These are phyloP conservation scores for Epichloe uncinata DNA, from an alignment of 2,329 filamentous ascomycete species.

Conservation along the genomic window DNA sequence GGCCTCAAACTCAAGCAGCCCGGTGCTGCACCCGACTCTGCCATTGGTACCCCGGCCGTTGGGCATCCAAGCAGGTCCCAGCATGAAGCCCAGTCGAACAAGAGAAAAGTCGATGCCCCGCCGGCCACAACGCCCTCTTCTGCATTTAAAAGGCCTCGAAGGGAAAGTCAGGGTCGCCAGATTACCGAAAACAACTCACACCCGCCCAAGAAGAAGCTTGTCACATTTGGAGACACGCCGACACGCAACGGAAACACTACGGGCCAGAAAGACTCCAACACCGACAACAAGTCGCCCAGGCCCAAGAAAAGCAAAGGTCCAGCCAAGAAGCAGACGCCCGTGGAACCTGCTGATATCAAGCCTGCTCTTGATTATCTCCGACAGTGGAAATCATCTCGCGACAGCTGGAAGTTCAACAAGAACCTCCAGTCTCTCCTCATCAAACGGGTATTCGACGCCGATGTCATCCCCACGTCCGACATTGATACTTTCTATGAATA, in stretches of 20 bases:
- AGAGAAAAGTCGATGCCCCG: constrained; percentile 27
- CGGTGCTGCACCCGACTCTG: constrained; percentile 19
- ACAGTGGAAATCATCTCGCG: constrained; percentile 57
- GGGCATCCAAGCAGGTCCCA: constrained; percentile 24
- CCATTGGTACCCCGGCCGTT: constrained; percentile 19
- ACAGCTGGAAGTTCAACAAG: constrained; percentile 92
- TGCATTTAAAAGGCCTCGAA: constrained; percentile 22
- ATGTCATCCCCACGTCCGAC: constrained; percentile 56
- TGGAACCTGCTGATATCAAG: constrained; percentile 33
- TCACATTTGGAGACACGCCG: constrained; percentile 33
- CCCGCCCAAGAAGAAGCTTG: constrained; percentile 31
- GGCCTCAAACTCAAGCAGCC: constrained; percentile 46
- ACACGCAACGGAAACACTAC: constrained; percentile 19
- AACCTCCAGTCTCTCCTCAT: constrained; percentile 76
- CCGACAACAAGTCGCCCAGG: constrained; percentile 20
- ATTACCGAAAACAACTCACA: constrained; percentile 14
- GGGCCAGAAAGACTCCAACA: constrained; percentile 9
- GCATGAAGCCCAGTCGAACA: constrained; percentile 20
- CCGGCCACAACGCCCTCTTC: constrained; percentile 16
- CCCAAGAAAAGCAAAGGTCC: constrained; percentile 23
- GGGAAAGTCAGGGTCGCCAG: constrained; percentile 12
- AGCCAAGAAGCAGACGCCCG: constrained; percentile 24
- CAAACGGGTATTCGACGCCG: constrained; percentile 65
- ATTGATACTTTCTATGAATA: constrained; percentile 62
- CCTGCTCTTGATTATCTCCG: constrained; percentile 64